These are phyloP conservation scores for Cucumis melo DNA, from an alignment of 306 rosid genomes.

Conservation along the genomic window DNA sequence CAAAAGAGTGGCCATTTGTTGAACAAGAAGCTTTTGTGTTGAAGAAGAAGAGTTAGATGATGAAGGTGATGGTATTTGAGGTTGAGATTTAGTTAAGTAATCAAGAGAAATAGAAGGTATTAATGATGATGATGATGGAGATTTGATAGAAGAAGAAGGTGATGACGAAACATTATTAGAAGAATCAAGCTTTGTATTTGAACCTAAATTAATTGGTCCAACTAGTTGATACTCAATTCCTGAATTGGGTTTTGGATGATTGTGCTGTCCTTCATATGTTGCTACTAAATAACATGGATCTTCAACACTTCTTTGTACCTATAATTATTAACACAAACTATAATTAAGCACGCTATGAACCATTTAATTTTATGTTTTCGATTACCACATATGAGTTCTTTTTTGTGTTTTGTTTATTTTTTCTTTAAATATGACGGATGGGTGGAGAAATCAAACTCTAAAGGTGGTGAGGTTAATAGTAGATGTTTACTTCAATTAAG, in stretches of 20 bases:
- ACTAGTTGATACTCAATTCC: neutral
- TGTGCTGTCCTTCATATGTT: constrained; percentile 60
- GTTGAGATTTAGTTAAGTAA: constrained; percentile 4
- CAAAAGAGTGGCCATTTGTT: constrained; percentile 69
- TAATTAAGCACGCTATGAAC: no score
- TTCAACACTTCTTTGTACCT: constrained; percentile 61
- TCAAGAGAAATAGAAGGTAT: constrained; percentile 24
- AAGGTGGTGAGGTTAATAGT: no score
- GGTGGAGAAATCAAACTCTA: no score
- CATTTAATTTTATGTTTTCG: no score
- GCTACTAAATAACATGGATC: constrained; percentile 36
- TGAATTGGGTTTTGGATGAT: constrained; percentile 36
- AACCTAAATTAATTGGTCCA: neutral
- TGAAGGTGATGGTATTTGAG: neutral
- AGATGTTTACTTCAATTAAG: no score
- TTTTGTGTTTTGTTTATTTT: no score
- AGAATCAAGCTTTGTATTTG: neutral
- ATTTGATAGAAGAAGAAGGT: neutral
- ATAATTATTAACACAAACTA: neutral
- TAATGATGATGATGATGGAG: constrained; percentile 16
- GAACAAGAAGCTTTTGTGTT: constrained; percentile 24
- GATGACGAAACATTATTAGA: neutral
- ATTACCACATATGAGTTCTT: no score
- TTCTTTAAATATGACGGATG: no score
- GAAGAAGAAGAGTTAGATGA: neutral